Conservation (phyloP, 2,329 filamentous ascomycete species). For the Chaetothyriales sp. region DNA sequence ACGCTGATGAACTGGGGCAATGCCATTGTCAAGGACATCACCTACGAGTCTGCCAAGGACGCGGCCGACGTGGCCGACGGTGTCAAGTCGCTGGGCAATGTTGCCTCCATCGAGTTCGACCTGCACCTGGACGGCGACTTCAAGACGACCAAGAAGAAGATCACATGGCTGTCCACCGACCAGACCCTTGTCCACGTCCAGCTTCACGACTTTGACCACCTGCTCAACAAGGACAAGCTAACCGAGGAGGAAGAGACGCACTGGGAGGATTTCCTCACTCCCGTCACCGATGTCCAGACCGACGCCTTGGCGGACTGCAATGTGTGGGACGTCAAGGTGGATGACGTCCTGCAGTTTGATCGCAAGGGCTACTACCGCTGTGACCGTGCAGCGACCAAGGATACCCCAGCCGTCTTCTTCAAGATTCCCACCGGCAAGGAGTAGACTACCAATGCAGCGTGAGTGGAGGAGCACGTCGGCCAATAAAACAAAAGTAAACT, state of each 20-base stretch:
- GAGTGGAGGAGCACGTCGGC: too few species aligned
- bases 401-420: conserved; percentile 16
- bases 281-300: conserved; percentile 54
- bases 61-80: conserved; percentile 12
- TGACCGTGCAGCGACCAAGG: conserved; percentile 35
- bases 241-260: conserved; percentile 62
- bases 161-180: conserved; percentile 69
- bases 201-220: conserved; percentile 86
- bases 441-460: neutral
- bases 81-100: conserved; percentile 30
- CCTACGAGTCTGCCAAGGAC: conserved; percentile 10
- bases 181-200: conserved; percentile 66
- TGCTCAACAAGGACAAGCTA: conserved; percentile 89
- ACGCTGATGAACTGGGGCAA: conserved; percentile 25
- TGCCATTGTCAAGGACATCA: conserved; percentile 18
- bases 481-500: neutral
- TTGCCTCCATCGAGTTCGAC: conserved; percentile 57
- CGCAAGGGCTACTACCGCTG: conserved; percentile 75
- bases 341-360: conserved; percentile 81
- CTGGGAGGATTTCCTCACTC: conserved; percentile 59
- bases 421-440: conserved; percentile 19
- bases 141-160: conserved; percentile 79
- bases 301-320: conserved; percentile 63
- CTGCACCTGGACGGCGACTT: conserved; percentile 75
- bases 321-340: conserved; percentile 57